Conservation (phyloP, 2,329 filamentous ascomycete species). For the Fusarium guadeloupense region DNA sequence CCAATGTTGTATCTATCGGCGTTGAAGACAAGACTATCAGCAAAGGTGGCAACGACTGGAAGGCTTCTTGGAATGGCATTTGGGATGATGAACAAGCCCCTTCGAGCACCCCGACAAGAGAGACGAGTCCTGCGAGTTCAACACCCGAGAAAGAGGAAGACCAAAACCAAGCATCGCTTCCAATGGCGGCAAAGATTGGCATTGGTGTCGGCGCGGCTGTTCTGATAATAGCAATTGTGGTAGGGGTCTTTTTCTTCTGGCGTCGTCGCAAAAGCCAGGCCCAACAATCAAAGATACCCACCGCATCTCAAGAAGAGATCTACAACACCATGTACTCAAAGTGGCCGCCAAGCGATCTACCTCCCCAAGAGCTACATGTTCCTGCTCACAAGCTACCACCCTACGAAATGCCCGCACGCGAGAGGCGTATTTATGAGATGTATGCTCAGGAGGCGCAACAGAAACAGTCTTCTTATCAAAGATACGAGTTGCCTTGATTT, state of each 20-base stretch:
- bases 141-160: background rate
- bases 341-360: background rate
- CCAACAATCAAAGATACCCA: background rate
- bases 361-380: background rate
- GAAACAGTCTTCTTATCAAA: accelerated
- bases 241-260: background rate
- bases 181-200: background rate
- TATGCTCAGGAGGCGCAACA: background rate
- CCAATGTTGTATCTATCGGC: background rate
- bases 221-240: background rate
- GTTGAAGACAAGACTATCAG: background rate
- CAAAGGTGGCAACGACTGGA: constrained; percentile 24
- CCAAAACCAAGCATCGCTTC: background rate
- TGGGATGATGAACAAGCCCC: constrained; percentile 8
- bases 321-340: background rate
- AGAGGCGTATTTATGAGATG: background rate
- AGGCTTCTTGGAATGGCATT: constrained; percentile 20
- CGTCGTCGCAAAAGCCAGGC: background rate
- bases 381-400: background rate
- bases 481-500: background rate
- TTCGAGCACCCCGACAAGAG: background rate
- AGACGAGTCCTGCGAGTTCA: background rate
- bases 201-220: background rate
- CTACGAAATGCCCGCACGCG: background rate
- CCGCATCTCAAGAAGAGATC: background rate